A percentile compares a stretch with the other conserved stretches of the same genome.
phyloP scores from a whole-genome alignment of 306 rosid genomes.

The Gastrolobium villosum region DNA sequence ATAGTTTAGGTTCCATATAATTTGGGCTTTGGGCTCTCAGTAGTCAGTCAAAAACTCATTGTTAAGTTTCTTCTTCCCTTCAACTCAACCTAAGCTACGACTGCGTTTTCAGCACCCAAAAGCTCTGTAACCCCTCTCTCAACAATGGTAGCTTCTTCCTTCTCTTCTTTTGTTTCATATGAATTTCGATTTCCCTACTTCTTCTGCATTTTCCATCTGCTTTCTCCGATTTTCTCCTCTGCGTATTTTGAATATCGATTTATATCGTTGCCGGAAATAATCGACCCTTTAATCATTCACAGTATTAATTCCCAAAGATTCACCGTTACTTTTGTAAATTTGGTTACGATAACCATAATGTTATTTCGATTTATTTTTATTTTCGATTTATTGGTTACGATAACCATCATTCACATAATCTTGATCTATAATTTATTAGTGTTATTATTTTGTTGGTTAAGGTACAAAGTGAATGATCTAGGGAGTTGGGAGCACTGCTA shows the following conservation, averaged over 20 bases:
- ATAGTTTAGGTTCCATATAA: neutral
- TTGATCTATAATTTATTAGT: slow-evolving; percentile 11
- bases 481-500: neutral
- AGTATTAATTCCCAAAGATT: neutral
- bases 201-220: neutral
- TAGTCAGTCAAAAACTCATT: neutral
- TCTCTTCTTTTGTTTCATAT: neutral
- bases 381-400: too few relatives aligned
- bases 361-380: neutral
- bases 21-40: slow-evolving; percentile 23
- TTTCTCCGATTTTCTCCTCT: slow-evolving; percentile 11
- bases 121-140: slow-evolving; percentile 1
- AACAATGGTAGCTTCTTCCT: slow-evolving; percentile 40
- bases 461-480: neutral
- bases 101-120: slow-evolving; percentile 25
- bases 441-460: slow-evolving; percentile 2
- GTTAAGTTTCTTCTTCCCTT: neutral
- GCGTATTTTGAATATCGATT: slow-evolving; percentile 1
- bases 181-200: neutral
- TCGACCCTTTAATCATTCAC: slow-evolving; percentile 6
- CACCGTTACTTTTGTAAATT: neutral
- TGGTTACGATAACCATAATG: neutral
- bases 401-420: too few relatives aligned
- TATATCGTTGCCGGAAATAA: neutral
- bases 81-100: slow-evolving; percentile 17